A percentile compares a stretch with the other conserved stretches of the same genome.
Evolutionary conservation across 768 basidiomycete genomes (phyloP).

Genomic region (Termitomyces sp.): DNA sequence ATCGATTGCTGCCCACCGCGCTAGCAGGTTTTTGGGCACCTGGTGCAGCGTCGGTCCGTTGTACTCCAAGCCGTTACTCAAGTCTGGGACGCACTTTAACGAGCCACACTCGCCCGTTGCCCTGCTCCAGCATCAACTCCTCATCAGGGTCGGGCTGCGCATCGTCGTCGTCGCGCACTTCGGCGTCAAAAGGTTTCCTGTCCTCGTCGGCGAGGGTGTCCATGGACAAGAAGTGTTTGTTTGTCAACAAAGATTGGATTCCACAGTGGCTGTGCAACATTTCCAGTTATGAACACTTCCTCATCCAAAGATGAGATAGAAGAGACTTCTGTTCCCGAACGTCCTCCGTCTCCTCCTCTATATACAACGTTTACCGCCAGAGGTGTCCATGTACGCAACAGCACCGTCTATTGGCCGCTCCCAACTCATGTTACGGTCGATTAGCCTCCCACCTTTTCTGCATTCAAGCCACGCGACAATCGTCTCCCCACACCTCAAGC

Average conservation of each 20-base stretch:
- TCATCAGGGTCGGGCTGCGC: constrained; percentile 77
- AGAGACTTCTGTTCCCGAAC: constrained; percentile 49
- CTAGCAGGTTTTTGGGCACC: constrained; percentile 85
- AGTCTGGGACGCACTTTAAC: constrained; percentile 58
- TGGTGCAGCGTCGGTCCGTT: constrained; percentile 22
- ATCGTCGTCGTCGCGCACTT: constrained; percentile 43
- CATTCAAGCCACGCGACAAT: constrained; percentile 74
- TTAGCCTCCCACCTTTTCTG: constrained; percentile 75
- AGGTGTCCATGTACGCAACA: constrained; percentile 64
- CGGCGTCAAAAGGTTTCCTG: constrained; percentile 67
- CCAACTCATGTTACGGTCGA: constrained; percentile 12
- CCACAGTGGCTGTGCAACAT: constrained; percentile 4
- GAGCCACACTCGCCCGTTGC: constrained; percentile 75
- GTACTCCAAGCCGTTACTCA: neutral
- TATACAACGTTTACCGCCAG: constrained; percentile 67
- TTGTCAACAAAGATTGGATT: neutral
- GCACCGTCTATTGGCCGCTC: constrained; percentile 9
- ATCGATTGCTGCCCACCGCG: constrained; percentile 76
- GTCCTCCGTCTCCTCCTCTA: constrained; percentile 67
- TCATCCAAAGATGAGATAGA: constrained; percentile 49
- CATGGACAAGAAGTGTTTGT: neutral
- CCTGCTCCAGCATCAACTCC: constrained; percentile 71
- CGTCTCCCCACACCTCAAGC: constrained; percentile 58
- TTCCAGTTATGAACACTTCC: constrained; percentile 13
- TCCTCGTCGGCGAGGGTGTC: constrained; percentile 45